Conservation (phyloP, 441 rosid species). For the Capsella rubella region DNA sequence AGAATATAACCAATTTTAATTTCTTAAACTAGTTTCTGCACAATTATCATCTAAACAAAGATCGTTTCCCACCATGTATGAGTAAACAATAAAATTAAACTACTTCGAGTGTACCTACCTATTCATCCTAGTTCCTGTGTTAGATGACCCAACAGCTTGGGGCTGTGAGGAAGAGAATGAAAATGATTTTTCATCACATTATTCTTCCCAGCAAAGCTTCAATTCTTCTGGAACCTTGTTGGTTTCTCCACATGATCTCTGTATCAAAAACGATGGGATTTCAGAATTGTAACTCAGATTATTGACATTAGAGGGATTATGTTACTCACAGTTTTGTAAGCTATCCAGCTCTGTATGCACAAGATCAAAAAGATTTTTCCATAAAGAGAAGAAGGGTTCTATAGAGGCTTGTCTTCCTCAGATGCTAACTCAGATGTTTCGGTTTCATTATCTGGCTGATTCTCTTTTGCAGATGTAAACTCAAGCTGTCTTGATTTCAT, state of each 20-base stretch:
- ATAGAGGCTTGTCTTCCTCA: constrained; percentile 34
- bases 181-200: neutral
- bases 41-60: constrained; percentile 12
- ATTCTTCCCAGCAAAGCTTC: constrained; percentile 12
- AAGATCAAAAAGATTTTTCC: constrained; percentile 16
- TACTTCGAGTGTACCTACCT: constrained; percentile 2
- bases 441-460: constrained; percentile 47
- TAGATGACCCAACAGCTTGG: constrained; percentile 8
- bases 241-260: constrained; percentile 29
- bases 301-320: neutral
- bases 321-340: constrained; percentile 6
- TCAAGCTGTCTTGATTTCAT: constrained; percentile 93
- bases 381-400: neutral
- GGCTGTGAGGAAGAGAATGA: constrained; percentile 5
- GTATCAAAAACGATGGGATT: constrained; percentile 7
- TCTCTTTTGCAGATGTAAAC: constrained; percentile 63
- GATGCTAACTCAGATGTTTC: constrained; percentile 43
- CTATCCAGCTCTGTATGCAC: constrained; percentile 28
- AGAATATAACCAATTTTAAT: neutral
- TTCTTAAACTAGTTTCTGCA: constrained; percentile 16
- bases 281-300: neutral
- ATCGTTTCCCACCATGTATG: neutral
- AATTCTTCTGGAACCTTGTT: constrained; percentile 12
- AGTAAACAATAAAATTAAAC: neutral
- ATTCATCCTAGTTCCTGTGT: constrained; percentile 8